Evolutionary conservation across 208 protist species (phyloP), one percentile per base, ranked within the genome.

Genomic region (Acanthamoeba healyi): DNA sequence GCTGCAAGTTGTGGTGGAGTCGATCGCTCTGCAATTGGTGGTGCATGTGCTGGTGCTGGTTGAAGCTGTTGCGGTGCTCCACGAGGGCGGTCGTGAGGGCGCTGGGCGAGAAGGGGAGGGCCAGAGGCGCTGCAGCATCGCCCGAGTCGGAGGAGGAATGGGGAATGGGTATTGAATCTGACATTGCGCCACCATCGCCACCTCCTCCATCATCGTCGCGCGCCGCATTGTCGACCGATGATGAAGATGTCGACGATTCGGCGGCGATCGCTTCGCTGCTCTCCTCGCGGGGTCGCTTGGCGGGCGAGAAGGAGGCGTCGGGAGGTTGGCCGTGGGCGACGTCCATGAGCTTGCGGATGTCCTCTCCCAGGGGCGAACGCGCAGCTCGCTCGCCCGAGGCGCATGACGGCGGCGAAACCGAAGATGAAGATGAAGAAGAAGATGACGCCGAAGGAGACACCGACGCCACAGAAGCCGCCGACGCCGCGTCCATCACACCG

Each of bases 21-120:
- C 42, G 6, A 22, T 54, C 36, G 26, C n/a, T 42, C 22, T 82
- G 72, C 72, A 82, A 38, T 54, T 82, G 72, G 42, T n/a, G 72
- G 26, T 82, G 42, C 34, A 54, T 82, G 72, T 54, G 72, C 32
- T 82, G 72, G 72, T 82, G 40, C 26, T 82, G 40, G 10, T 32
- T 10, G 26, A 51, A 82, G 72, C 40, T 82, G 26, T 63, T 88
- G 40, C 51, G 63, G 79, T 88, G 42, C 22, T 88, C 44, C 10
- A 63, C 42, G 38, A 88, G 49, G 1, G 79, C 79, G 14, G 79
- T 46, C 17, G 79, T 88, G 46, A 63, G 51, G n/a, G 79, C 42
- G 46, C 49, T 65, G 0, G 79, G 79, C 17, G 79, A 63, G 29
- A 42, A 63, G 42, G 49, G 29, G 51, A 42, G 22, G 29, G 79